Percentiles rank a stretch among this genome's conserved stretches.
phyloP scores from a whole-genome alignment of 176 grass and related monocot species.

The Poa annua region DNA sequence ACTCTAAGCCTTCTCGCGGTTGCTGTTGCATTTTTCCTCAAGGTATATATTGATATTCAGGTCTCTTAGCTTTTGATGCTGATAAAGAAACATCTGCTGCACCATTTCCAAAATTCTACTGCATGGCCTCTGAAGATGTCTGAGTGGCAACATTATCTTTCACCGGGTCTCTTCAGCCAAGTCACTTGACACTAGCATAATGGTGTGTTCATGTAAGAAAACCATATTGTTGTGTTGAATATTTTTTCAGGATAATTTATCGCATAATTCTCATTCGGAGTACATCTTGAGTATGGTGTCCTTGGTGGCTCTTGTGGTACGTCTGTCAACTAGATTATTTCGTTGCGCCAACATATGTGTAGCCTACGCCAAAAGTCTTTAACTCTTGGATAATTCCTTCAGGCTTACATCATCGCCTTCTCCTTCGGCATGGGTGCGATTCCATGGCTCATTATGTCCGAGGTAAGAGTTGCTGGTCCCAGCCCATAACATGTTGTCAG shows the following conservation, averaged over 20 bases:
- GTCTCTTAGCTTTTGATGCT: neutral
- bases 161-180: neutral
- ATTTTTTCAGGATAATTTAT: slow-evolving; percentile 60
- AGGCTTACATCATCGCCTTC: slow-evolving; percentile 80
- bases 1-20: slow-evolving; percentile 80
- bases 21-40: slow-evolving; percentile 83
- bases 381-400: slow-evolving; percentile 34
- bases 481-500: slow-evolving; percentile 29
- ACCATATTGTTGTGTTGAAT: slow-evolving; percentile 3
- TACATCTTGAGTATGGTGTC: slow-evolving; percentile 76
- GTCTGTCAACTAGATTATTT: slow-evolving; percentile 26
- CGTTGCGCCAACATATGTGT: neutral
- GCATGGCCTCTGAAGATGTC: neutral
- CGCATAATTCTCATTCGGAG: slow-evolving; percentile 58
- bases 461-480: slow-evolving; percentile 49
- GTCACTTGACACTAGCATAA: slow-evolving; percentile 4
- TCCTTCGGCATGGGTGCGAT: slow-evolving; percentile 93
- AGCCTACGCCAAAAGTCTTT: neutral
- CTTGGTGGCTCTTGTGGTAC: slow-evolving; percentile 88
- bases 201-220: neutral
- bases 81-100: neutral
- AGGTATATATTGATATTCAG: slow-evolving; percentile 56
- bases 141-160: neutral
- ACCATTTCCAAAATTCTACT: neutral
- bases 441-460: slow-evolving; percentile 98